Evolutionary conservation across 495 filamentous ascomycete genomes (phyloP).

Genomic region (Halenospora varia): DNA sequence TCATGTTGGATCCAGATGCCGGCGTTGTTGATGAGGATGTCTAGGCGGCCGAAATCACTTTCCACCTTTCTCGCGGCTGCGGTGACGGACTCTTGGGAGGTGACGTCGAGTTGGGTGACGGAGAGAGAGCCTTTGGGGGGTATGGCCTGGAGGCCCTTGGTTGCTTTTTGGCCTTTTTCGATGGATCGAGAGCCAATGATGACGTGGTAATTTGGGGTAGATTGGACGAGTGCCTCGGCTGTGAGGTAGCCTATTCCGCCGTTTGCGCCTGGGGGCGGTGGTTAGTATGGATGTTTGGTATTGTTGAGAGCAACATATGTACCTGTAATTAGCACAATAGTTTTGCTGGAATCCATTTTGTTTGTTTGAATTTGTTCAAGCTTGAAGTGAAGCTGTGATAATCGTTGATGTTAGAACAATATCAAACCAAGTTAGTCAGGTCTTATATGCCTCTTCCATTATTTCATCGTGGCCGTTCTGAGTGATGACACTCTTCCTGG

Average conservation of each 20-base stretch:
- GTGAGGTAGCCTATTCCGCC: background rate
- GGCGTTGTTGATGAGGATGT: constrained; percentile 56
- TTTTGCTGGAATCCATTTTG: background rate
- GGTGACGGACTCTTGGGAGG: constrained; percentile 36
- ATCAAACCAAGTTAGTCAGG: background rate
- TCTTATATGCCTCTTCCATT: too few species aligned
- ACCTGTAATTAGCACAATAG: background rate
- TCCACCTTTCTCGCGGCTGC: constrained; percentile 30
- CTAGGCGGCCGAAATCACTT: constrained; percentile 35
- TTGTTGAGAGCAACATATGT: background rate
- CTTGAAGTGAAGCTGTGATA: background rate
- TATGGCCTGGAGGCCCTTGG: background rate
- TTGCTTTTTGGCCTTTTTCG: background rate
- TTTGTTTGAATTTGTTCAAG: background rate
- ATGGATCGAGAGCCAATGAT: background rate
- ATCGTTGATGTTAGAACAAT: background rate
- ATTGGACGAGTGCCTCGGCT: background rate
- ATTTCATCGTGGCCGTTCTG: too few species aligned
- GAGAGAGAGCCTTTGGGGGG: background rate
- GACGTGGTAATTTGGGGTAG: background rate
- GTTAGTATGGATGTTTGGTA: background rate
- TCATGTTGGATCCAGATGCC: too few species aligned
- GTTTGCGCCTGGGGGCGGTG: background rate
- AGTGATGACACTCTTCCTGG: too few species aligned
- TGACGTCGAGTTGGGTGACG: constrained; percentile 42